Evolutionary conservation across 495 filamentous ascomycete species (phyloP).

Genomic region (Daldinia concentrica): DNA sequence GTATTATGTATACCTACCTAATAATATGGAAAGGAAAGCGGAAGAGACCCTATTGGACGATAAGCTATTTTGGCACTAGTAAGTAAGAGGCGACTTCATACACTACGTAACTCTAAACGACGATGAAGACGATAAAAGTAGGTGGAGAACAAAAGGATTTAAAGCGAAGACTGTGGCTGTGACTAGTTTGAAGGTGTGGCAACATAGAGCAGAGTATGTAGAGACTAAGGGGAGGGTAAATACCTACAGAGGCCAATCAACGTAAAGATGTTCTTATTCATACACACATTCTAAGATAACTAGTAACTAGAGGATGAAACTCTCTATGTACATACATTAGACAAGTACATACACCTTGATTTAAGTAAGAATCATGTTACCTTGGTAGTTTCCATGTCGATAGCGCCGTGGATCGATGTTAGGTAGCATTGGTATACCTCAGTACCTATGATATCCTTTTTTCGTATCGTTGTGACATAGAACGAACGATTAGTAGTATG

Average conservation of each 20-base stretch:
- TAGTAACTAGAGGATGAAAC: too few species aligned
- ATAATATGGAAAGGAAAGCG: neutral
- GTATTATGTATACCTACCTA: neutral
- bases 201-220: conserved; percentile 19
- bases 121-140: conserved; percentile 9
- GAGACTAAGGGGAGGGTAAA: neutral
- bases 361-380: neutral
- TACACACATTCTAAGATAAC: neutral
- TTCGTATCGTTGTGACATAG: conserved; percentile 9
- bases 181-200: conserved; percentile 27
- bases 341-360: neutral
- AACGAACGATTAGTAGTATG: conserved; percentile 3
- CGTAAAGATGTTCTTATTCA: neutral
- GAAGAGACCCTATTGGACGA: conserved; percentile 2
- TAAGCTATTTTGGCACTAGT: conserved; percentile 2
- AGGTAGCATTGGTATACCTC: conserved; percentile 26
- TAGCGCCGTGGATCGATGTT: conserved; percentile 11
- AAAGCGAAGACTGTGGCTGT: conserved; percentile 18
- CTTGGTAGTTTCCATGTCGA: neutral
- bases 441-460: conserved; percentile 22
- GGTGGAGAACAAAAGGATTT: neutral
- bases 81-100: conserved; percentile 15
- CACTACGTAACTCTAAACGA: conserved; percentile 9
- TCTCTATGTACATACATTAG: neutral
- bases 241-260: conserved; percentile 24